Conservation (phyloP, 192 early-diverging fungal species). For the Coemansia sp. region DNA sequence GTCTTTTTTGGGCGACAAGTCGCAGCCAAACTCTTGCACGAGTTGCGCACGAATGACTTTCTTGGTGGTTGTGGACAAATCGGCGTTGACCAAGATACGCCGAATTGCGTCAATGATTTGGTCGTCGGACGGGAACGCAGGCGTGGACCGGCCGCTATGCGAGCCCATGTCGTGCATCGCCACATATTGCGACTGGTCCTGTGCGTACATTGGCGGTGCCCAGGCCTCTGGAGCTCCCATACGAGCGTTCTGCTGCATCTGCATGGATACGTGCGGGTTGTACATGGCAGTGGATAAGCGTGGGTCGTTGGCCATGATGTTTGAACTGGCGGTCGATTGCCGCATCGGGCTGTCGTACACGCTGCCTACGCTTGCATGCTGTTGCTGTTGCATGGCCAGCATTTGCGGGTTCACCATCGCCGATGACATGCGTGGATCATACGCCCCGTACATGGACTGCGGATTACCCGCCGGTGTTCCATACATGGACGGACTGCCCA, state of each 20-base stretch:
- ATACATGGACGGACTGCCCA: slow-evolving; percentile 35
- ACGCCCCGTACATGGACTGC: background rate
- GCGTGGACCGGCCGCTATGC: slow-evolving; percentile 34
- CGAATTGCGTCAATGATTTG: slow-evolving; percentile 67
- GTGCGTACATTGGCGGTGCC: background rate
- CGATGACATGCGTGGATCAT: slow-evolving; percentile 38
- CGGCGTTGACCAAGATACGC: slow-evolving; percentile 65
- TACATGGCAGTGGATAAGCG: slow-evolving; percentile 42
- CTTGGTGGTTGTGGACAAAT: slow-evolving; percentile 74
- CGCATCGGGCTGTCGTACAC: slow-evolving; percentile 20
- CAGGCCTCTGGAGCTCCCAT: background rate
- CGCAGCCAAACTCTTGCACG: slow-evolving; percentile 60
- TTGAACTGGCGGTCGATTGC: slow-evolving; percentile 11
- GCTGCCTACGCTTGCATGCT: slow-evolving; percentile 20
- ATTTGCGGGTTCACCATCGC: slow-evolving; percentile 49
- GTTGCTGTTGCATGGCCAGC: slow-evolving; percentile 35
- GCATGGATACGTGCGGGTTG: slow-evolving; percentile 7
- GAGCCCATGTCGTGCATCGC: slow-evolving; percentile 19
- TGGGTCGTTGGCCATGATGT: slow-evolving; percentile 17
- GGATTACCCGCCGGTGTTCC: slow-evolving; percentile 13
- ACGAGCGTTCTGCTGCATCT: slow-evolving; percentile 12
- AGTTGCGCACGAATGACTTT: slow-evolving; percentile 77
- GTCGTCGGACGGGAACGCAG: slow-evolving; percentile 52
- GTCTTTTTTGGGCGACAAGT: slow-evolving; percentile 62
- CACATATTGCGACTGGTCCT: background rate